A percentile compares a stretch with the other conserved stretches of the same genome.
phyloP scores from a whole-genome alignment of 2,329 filamentous ascomycete species.

The Botryosphaeria dothidea region DNA sequence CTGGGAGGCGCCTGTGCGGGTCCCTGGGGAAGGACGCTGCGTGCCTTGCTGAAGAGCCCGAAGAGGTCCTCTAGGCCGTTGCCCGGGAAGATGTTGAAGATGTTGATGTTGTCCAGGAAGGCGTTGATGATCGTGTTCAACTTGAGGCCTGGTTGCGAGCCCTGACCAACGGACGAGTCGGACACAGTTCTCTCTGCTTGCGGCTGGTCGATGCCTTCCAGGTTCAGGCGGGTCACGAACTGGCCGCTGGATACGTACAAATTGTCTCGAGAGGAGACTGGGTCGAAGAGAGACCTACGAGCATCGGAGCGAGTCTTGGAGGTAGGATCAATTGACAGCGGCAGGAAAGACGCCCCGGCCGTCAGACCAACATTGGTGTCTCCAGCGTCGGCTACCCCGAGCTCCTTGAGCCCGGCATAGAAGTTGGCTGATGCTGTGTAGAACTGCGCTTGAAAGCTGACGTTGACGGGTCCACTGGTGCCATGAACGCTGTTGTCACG shows the following conservation, averaged over 20 bases:
- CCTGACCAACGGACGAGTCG: not conserved
- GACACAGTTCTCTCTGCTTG: not conserved
- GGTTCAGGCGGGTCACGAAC: constrained; percentile 5
- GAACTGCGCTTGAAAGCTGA: constrained; percentile 29
- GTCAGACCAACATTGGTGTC: not conserved
- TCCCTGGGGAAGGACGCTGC: not conserved
- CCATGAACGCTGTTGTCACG: constrained; percentile 29
- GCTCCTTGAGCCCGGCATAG: constrained; percentile 22
- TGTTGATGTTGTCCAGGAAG: not conserved
- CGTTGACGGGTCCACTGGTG: constrained; percentile 26
- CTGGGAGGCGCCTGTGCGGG: not conserved
- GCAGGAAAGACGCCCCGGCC: constrained; percentile 2
- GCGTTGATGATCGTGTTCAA: not conserved
- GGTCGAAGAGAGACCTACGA: constrained; percentile 34
- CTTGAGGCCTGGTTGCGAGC: constrained; percentile 2
- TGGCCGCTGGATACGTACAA: constrained; percentile 16
- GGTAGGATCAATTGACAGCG: constrained; percentile 31
- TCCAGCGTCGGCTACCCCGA: not conserved
- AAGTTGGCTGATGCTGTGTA: constrained; percentile 24
- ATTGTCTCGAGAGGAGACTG: constrained; percentile 29
- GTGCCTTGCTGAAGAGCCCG: not conserved
- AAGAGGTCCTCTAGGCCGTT: not conserved
- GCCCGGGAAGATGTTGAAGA: constrained; percentile 9
- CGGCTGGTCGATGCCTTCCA: not conserved
- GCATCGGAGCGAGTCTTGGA: constrained; percentile 29